These are phyloP conservation scores for Boletus pseudo-olivaceus DNA, from an alignment of 768 basidiomycete genomes.

Conservation along the genomic window DNA sequence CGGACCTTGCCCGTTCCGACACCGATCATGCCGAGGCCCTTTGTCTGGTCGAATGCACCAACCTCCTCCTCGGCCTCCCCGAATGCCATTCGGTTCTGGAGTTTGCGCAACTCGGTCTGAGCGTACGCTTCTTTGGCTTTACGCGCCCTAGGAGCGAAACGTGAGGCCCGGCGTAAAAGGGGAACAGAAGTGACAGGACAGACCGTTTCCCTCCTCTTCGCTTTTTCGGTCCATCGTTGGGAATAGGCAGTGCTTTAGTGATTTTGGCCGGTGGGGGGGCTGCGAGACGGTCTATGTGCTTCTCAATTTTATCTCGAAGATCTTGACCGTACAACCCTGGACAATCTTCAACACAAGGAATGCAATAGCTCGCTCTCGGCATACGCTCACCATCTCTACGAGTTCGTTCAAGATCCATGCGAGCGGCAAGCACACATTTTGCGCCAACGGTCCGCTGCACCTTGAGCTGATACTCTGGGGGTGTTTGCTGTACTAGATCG, in stretches of 20 bases:
- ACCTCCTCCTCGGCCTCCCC: constrained; percentile 96
- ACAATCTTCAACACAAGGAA: not conserved
- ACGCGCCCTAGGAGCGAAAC: constrained; percentile 59
- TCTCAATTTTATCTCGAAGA: constrained; percentile 86
- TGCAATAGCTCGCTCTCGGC: not conserved
- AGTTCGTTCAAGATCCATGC: constrained; percentile 90
- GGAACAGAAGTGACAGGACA: constrained; percentile 16
- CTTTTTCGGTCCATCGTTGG: constrained; percentile 94
- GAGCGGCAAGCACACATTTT: constrained; percentile 83
- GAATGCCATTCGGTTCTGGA: constrained; percentile 96
- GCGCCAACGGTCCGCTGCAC: constrained; percentile 92
- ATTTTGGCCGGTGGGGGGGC: constrained; percentile 95
- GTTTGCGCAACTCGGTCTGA: constrained; percentile 92
- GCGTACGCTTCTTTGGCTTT: constrained; percentile 99
- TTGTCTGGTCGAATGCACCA: constrained; percentile 95
- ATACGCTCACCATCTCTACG: constrained; percentile 67
- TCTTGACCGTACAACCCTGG: constrained; percentile 76
- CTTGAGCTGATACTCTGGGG: constrained; percentile 86
- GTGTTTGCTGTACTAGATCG: constrained; percentile 79
- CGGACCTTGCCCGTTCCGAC: constrained; percentile 83
- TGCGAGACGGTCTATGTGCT: constrained; percentile 84
- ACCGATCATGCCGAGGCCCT: constrained; percentile 97
- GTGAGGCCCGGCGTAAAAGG: not conserved
- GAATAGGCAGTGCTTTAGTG: constrained; percentile 88
- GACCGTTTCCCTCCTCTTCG: constrained; percentile 93